These are phyloP conservation scores for Scheffersomyces spartinae DNA, from an alignment of 805 yeast species.

Conservation along the genomic window DNA sequence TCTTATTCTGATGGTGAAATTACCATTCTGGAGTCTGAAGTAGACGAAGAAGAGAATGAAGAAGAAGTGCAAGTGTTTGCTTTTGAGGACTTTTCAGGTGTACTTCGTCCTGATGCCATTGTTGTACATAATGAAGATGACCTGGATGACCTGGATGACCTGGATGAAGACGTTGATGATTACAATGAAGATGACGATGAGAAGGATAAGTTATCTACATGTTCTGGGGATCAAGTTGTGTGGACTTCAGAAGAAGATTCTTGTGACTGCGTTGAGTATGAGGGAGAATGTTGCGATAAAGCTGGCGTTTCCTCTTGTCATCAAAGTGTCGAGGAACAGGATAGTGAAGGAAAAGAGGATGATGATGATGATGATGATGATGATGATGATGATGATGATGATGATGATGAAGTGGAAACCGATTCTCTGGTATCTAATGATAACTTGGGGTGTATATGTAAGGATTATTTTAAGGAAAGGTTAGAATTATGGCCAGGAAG, in stretches of 20 bases:
- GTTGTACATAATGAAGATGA: slow-evolving; percentile 1
- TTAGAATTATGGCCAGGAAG: too few species aligned
- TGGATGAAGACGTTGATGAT: slow-evolving; percentile 2
- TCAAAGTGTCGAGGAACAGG: not conserved
- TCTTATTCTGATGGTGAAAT: slow-evolving; percentile 1
- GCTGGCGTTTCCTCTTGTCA: too few species aligned
- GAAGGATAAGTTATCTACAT: too few species aligned
- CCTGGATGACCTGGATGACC: slow-evolving; percentile 1
- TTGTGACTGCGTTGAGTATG: too few species aligned
- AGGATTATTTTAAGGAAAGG: too few species aligned
- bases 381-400: slow-evolving; percentile 1
- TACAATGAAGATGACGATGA: slow-evolving; percentile 3
- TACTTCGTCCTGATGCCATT: slow-evolving; percentile 1
- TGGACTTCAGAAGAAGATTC: too few species aligned
- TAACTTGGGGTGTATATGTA: too few species aligned
- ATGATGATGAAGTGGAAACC: slow-evolving; percentile 1
- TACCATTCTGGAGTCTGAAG: too few species aligned
- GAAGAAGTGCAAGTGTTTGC: slow-evolving; percentile 3
- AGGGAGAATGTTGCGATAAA: too few species aligned
- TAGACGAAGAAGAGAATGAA: slow-evolving; percentile 4
- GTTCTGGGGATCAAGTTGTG: slow-evolving; percentile 2
- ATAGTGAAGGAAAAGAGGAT: not conserved
- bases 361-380: slow-evolving; percentile 1
- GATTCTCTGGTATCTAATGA: slow-evolving; percentile 1
- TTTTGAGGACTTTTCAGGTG: not conserved